phyloP scores from a whole-genome alignment of 345 rosid species.

The Salix koriyanagi region DNA sequence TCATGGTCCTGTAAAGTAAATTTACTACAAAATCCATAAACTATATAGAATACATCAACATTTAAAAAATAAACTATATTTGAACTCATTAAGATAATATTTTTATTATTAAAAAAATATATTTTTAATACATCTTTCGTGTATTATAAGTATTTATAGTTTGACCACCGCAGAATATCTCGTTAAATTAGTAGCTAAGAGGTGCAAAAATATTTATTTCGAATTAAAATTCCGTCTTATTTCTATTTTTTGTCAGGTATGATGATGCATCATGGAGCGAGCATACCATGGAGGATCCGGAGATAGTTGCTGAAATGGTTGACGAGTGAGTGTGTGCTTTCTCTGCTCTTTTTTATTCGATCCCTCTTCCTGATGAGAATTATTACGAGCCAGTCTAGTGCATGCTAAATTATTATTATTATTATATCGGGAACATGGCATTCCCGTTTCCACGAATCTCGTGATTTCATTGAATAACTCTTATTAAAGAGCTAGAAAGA shows the following conservation, averaged over 20 bases:
- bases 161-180: too few species aligned
- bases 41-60: too few species aligned
- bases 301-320: constrained; percentile 63
- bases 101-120: too few species aligned
- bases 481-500: background rate
- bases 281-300: constrained; percentile 69
- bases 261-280: constrained; percentile 45
- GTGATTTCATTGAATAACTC: background rate
- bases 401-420: background rate
- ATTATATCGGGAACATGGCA: background rate
- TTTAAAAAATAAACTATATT: too few species aligned
- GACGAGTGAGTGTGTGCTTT: constrained; percentile 55
- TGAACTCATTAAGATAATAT: too few species aligned
- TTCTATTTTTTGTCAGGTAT: constrained; percentile 22
- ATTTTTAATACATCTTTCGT: too few species aligned
- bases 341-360: background rate
- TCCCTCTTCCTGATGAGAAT: background rate
- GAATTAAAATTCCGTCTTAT: background rate
- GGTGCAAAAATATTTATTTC: background rate
- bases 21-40: too few species aligned
- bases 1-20: too few species aligned
- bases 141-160: too few species aligned
- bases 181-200: background rate
- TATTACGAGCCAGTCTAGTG: background rate
- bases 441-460: background rate